Conservation (phyloP, 305 asterid genomes). For the Solanum aculeatissimum region DNA sequence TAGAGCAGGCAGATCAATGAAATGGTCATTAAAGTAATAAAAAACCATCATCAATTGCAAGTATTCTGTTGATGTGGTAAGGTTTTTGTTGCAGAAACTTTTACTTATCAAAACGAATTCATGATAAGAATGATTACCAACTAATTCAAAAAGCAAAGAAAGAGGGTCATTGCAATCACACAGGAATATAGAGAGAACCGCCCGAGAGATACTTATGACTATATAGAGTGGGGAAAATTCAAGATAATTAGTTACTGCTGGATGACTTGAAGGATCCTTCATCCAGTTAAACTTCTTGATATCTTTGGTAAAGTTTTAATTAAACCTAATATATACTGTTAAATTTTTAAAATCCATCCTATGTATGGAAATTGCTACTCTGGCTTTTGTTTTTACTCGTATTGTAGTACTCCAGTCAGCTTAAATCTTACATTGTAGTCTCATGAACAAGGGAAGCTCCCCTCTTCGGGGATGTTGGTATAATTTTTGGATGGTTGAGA, state of each 20-base stretch:
- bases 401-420: background rate
- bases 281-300: background rate
- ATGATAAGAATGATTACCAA: background rate
- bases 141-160: background rate
- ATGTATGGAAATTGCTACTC: background rate
- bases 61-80: background rate
- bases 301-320: background rate
- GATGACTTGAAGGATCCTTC: background rate
- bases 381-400: background rate
- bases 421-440: background rate
- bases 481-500: background rate
- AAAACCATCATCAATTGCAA: background rate
- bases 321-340: background rate
- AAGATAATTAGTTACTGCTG: background rate
- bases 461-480: background rate
- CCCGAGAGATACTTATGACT: background rate
- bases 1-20: background rate
- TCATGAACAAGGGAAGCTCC: background rate
- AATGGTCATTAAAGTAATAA: background rate
- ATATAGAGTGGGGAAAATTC: background rate
- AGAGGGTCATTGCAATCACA: background rate
- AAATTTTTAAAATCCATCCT: background rate
- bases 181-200: background rate
- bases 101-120: background rate
- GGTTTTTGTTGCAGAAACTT: background rate